phyloP scores from a whole-genome alignment of 2,329 filamentous ascomycete species.

The Dactylonectria estremocensis region DNA sequence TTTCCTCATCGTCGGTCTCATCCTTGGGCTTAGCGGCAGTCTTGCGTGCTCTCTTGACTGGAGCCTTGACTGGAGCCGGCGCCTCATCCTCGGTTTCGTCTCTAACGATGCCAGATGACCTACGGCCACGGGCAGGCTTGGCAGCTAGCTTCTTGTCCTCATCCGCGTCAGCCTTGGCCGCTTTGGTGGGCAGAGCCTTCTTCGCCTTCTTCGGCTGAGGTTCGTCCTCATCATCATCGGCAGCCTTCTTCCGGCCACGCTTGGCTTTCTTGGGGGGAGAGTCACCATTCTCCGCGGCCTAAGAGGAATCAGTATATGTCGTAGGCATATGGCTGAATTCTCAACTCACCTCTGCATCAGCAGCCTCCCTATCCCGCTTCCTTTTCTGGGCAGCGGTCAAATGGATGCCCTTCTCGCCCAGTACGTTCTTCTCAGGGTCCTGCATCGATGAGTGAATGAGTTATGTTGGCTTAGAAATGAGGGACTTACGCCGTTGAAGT shows the following conservation, averaged over 20 bases:
- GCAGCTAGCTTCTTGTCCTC: slow-evolving; percentile 38
- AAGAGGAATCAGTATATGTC: slow-evolving; percentile 36
- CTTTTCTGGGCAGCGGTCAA: slow-evolving; percentile 55
- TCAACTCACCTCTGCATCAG: slow-evolving; percentile 43
- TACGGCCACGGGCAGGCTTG: slow-evolving; percentile 44
- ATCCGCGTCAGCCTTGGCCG: slow-evolving; percentile 41
- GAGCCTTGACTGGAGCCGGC: slow-evolving; percentile 34
- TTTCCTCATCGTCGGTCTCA: slow-evolving; percentile 14
- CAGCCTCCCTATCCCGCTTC: slow-evolving; percentile 55
- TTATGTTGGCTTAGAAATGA: neutral
- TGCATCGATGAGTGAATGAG: slow-evolving; percentile 53
- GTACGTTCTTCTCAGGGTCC: slow-evolving; percentile 83
- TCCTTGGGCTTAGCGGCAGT: slow-evolving; percentile 31
- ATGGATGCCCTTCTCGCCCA: slow-evolving; percentile 77
- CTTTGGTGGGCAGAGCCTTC: slow-evolving; percentile 47
- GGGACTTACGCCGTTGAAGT: slow-evolving; percentile 87
- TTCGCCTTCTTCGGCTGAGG: slow-evolving; percentile 56
- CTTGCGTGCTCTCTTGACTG: slow-evolving; percentile 48
- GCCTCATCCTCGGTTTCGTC: slow-evolving; percentile 42
- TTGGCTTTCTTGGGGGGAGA: slow-evolving; percentile 53
- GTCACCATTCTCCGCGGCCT: slow-evolving; percentile 48
- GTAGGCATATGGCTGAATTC: neutral
- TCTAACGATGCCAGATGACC: slow-evolving; percentile 40
- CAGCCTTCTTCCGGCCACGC: slow-evolving; percentile 55
- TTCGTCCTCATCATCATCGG: slow-evolving; percentile 53